A percentile compares a stretch with the other conserved stretches of the same genome.
These are phyloP conservation scores for Dissophora globulifera DNA, from an alignment of 192 early-diverging fungal genomes.

Conservation along the genomic window DNA sequence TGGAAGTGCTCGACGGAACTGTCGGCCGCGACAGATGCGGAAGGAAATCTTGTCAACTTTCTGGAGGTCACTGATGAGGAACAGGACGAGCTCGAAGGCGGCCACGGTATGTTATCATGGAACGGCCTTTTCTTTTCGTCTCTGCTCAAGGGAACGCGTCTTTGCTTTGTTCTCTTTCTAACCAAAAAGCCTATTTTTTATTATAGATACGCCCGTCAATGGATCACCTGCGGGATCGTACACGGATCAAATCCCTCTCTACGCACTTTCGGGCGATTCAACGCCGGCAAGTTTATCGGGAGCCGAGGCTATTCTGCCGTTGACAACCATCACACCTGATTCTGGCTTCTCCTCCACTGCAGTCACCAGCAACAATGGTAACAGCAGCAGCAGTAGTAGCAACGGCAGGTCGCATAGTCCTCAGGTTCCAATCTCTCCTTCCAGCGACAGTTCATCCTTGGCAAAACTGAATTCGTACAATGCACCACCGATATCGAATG, in stretches of 20 bases:
- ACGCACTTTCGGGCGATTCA: constrained; percentile 27
- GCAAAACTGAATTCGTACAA: constrained; percentile 18
- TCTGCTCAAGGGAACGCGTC: too few species aligned
- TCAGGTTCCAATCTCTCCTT: constrained; percentile 41
- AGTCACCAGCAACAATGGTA: constrained; percentile 40
- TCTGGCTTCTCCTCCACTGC: constrained; percentile 9
- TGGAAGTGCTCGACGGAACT: constrained; percentile 96
- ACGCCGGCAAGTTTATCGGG: constrained; percentile 58
- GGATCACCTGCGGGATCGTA: constrained; percentile 46
- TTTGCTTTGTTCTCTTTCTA: too few species aligned
- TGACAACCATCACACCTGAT: constrained; percentile 41
- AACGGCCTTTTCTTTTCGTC: too few species aligned
- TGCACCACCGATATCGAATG: constrained; percentile 26
- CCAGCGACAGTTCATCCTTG: constrained; percentile 19
- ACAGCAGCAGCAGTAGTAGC: neutral
- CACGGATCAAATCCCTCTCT: constrained; percentile 39
- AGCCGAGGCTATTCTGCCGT: constrained; percentile 22
- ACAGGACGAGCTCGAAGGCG: constrained; percentile 65
- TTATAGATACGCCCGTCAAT: constrained; percentile 41
- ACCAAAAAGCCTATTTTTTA: neutral
- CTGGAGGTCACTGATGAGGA: constrained; percentile 84
- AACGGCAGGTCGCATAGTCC: constrained; percentile 11
- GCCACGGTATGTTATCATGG: constrained; percentile 18
- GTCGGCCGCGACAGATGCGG: constrained; percentile 89
- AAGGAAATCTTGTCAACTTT: constrained; percentile 97